Base-by-base conservation (phyloP, 768 basidiomycete species). In the Rhodotorula paludigena region DNA sequence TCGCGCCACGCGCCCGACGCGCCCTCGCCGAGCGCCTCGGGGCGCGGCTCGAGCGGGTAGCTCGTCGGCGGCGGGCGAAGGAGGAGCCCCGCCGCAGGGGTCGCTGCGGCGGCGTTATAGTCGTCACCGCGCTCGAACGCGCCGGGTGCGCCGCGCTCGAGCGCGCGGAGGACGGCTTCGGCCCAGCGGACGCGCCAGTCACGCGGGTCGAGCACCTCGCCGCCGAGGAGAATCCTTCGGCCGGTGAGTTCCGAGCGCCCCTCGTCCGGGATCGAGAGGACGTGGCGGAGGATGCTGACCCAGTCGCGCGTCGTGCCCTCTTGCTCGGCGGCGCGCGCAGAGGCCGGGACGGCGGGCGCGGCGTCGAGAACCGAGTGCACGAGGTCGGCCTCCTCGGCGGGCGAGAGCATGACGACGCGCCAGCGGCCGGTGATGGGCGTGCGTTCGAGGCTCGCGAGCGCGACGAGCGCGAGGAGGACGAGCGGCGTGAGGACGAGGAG, bases 131-230 rank as follows among this genome's bases (percentile, higher is more conserved):
- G 80, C 21, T 84, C 84, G 14, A 93, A 79, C 23, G 85, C 66
- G 12, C 32, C 45, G 10, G 73, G 16, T 87, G 52, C 62, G 51
- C 83, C 87, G 38, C 78, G 71, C 79, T 97, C 93, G 35, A 99
- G 83, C 61, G 82, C 81, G 25, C 88, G 85, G 30, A 97, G 80
- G 4, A 89, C 90, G 28, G 85, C 82, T 60, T 84, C 82, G 18
- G 94, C 91, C 93, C 94, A 97, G 28, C 80, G 75, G 76, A 89
- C 88, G 64, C 93, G 84, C 94, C 94, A 98, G 79, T 99, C 94
- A 33, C 81, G 82, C 2, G 82, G 77, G 41, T 89, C 84, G 59
- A 98, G 82, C 44, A 89, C 81, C 49, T 80, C 57, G 3, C 73
- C 75, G n/a, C 75, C 75, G 21, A 76, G 67, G 6, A 76, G 54